Conservation (phyloP, 352 stramenopile genomes). For the Aphanomyces astaci region DNA sequence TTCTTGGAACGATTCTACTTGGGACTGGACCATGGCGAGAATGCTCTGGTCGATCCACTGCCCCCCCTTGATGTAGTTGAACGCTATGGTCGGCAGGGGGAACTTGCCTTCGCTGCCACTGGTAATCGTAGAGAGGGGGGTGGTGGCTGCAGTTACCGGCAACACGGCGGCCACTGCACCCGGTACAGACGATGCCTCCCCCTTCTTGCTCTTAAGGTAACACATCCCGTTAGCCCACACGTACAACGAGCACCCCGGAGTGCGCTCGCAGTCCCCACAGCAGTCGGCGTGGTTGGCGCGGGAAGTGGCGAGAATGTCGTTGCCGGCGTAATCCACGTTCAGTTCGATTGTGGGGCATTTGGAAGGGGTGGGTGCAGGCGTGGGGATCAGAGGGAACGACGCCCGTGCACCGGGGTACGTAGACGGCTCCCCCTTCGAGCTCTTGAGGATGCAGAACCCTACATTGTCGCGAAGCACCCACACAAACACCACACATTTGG, state of each 20-base stretch:
- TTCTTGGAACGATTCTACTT: slow-evolving; percentile 10
- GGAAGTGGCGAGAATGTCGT: neutral
- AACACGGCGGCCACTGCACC: neutral
- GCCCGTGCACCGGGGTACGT: neutral
- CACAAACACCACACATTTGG: slow-evolving; percentile 1
- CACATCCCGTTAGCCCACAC: neutral
- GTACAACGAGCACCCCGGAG: slow-evolving; percentile 1
- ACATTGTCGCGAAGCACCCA: slow-evolving; percentile 7
- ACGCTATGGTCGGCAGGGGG: neutral
- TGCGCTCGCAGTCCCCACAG: neutral
- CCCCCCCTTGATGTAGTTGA: neutral
- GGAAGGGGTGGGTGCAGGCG: neutral
- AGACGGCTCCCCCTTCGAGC: neutral
- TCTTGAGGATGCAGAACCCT: slow-evolving; percentile 18
- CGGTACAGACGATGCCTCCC: neutral
- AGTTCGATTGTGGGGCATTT: neutral
- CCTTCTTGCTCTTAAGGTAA: slow-evolving; percentile 21
- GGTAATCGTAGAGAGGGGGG: neutral
- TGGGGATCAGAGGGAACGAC: neutral
- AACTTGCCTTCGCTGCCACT: neutral
- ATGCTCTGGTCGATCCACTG: slow-evolving; percentile 7
- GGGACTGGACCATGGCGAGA: neutral
- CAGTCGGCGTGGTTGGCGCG: neutral
- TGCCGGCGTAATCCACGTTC: slow-evolving; percentile 8
- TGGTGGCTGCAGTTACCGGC: no score